These are phyloP conservation scores for Monilinia fructicola DNA, from an alignment of 2,329 filamentous ascomycete species.

Conservation along the genomic window DNA sequence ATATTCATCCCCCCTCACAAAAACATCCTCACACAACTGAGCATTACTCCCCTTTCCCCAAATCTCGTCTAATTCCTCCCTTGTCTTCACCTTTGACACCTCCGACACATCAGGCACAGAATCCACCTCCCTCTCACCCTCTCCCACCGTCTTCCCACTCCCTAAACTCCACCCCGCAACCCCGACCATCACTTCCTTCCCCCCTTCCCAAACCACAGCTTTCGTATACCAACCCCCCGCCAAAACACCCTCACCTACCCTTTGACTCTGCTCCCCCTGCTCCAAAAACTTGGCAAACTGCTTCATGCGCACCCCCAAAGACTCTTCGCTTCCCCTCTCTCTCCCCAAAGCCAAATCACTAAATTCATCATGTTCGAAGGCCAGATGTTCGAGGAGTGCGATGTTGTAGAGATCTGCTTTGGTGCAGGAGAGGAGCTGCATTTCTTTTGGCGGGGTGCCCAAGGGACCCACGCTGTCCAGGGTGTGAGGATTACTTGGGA, in stretches of 20 bases:
- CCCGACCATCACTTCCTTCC: slow-evolving; percentile 28
- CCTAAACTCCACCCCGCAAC: slow-evolving; percentile 29
- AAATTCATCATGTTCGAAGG: slow-evolving; percentile 27
- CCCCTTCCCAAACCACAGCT: slow-evolving; percentile 23
- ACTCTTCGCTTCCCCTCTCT: not conserved
- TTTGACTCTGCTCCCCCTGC: not conserved
- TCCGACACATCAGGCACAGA: slow-evolving; percentile 16
- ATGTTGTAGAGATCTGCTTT: slow-evolving; percentile 14
- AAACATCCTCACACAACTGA: slow-evolving; percentile 34
- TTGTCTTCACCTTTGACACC: slow-evolving; percentile 4
- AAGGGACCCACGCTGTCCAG: too few relatives aligned
- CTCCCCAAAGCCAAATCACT: slow-evolving; percentile 27
- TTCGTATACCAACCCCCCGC: slow-evolving; percentile 25
- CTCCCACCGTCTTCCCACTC: slow-evolving; percentile 2
- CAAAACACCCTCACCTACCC: too few relatives aligned
- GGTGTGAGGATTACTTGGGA: too few relatives aligned
- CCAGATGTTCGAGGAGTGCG: slow-evolving; percentile 23
- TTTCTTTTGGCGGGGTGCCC: too few relatives aligned
- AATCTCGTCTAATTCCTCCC: slow-evolving; percentile 11
- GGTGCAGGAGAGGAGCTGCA: not conserved
- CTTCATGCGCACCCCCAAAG: slow-evolving; percentile 6
- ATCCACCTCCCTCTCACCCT: slow-evolving; percentile 5
- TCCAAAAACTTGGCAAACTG: slow-evolving; percentile 8
- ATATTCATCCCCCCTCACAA: slow-evolving; percentile 31
- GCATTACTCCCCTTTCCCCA: slow-evolving; percentile 32